phyloP scores from a whole-genome alignment of 805 yeast species.

The Nakazawaea ambrosiae region DNA sequence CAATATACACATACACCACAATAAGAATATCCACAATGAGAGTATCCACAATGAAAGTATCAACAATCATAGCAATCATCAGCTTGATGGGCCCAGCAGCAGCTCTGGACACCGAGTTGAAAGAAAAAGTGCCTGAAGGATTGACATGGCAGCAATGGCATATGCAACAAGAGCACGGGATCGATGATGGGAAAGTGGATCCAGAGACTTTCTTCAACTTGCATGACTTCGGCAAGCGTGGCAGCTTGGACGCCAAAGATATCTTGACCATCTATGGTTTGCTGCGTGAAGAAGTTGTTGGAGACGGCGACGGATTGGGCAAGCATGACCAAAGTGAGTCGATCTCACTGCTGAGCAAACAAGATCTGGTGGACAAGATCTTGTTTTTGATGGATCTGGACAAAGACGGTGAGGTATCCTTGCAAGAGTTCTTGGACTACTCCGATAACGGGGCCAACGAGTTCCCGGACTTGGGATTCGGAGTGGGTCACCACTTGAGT shows the following conservation, averaged over 20 bases:
- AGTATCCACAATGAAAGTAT: background rate
- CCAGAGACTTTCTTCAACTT: conserved; percentile 69
- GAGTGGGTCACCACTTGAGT: conserved; percentile 92
- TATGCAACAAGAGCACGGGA: conserved; percentile 82
- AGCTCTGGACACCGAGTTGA: conserved; percentile 18
- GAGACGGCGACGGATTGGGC: conserved; percentile 90
- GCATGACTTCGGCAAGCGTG: conserved; percentile 66
- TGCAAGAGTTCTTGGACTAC: conserved; percentile 66
- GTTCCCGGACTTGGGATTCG: conserved; percentile 88
- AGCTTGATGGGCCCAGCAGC: background rate
- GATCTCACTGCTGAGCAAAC: conserved; percentile 47
- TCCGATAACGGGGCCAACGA: conserved; percentile 49
- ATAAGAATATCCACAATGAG: too few species aligned
- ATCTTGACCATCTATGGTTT: conserved; percentile 80
- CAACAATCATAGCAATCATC: background rate
- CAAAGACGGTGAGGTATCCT: conserved; percentile 54
- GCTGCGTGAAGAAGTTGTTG: conserved; percentile 62
- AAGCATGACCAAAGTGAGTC: conserved; percentile 59
- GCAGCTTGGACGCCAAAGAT: conserved; percentile 50
- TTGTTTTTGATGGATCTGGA: conserved; percentile 58
- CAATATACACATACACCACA: too few species aligned
- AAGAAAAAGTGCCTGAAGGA: conserved; percentile 43
- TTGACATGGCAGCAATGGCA: conserved; percentile 81
- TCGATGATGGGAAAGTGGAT: conserved; percentile 53
- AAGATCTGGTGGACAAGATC: conserved; percentile 48